Percentiles rank a stretch among this genome's conserved stretches.
phyloP scores from a whole-genome alignment of 768 basidiomycete genomes.

The Leccinum boreale region DNA sequence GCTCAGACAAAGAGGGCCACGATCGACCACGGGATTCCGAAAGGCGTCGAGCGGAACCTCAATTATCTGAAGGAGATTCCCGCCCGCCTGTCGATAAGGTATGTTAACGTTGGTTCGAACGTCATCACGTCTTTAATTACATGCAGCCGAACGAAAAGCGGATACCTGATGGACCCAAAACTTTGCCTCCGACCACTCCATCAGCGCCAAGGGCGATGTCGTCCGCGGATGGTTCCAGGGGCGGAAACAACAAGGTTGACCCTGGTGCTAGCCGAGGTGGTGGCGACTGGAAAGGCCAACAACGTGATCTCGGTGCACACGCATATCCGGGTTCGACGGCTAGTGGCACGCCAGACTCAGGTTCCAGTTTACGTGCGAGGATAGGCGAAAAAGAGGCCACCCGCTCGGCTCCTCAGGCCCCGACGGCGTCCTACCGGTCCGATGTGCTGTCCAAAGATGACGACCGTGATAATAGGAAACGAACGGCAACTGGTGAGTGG shows the following conservation, averaged over 20 bases:
- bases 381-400: slow-evolving; percentile 59
- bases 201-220: slow-evolving; percentile 75
- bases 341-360: slow-evolving; percentile 20
- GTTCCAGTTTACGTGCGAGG: slow-evolving; percentile 49
- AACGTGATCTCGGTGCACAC: slow-evolving; percentile 32
- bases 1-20: slow-evolving; percentile 66
- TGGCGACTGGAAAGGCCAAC: slow-evolving; percentile 48
- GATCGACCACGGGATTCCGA: slow-evolving; percentile 68
- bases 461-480: slow-evolving; percentile 66
- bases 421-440: slow-evolving; percentile 41
- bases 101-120: slow-evolving; percentile 15
- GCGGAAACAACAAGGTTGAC: slow-evolving; percentile 43
- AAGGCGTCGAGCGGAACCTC: slow-evolving; percentile 64
- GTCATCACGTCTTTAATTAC: slow-evolving; percentile 6
- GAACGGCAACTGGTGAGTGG: slow-evolving; percentile 61
- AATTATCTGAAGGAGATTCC: slow-evolving; percentile 47
- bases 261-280: slow-evolving; percentile 36
- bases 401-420: slow-evolving; percentile 39
- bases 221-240: slow-evolving; percentile 40
- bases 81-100: slow-evolving; percentile 64
- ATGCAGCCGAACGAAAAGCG: slow-evolving; percentile 52
- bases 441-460: slow-evolving; percentile 53
- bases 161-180: slow-evolving; percentile 51
- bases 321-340: slow-evolving; percentile 18
- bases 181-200: slow-evolving; percentile 55